Base-by-base conservation (phyloP, 164 flowering plant genomes). In the Magnolia officinalis region DNA sequence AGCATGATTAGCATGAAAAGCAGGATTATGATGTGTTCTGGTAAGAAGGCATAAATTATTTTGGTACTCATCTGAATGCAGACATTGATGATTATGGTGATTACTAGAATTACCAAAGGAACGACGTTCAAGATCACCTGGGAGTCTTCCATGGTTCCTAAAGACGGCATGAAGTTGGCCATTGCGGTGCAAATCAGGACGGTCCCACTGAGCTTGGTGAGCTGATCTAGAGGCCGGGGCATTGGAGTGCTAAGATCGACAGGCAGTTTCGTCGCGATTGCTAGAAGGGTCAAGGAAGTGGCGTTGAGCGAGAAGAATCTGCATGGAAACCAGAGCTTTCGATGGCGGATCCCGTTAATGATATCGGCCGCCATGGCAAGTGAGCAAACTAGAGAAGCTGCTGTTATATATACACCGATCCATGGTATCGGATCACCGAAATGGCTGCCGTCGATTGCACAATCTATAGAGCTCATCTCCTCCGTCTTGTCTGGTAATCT, bases 201-300 rank as follows among this genome's bases (percentile, higher is more conserved):
- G 10, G 77, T 68, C 45, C 77, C 45, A 20, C 72, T 75, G 77
- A 75, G 77, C 72, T 75, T 75, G 66, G 77, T 20, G 66, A 75
- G 67, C 72, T 75, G 77, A 8, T 75, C 72, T 16, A 31, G 52
- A 31, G 26, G 0, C 1, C 31, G 11, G 23, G 77, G 77, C 77
- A 91, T 88, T 31, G 90, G n/a, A 5, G 91, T 87, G 59, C 87
- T 91, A 4, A 91, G 88, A 80, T 91, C 95, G 49, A 87, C 84
- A 0, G 91, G 87, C 20, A 89, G 80, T 26, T 91, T 89, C 61
- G 81, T 74, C 8, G 88, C 88, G 1, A 88, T 87, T 18, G 82
- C 79, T 6, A 89, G 78, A 10, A 89, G 49, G 21, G 91, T 85
- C 24, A 91, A 78, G 50, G 92, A 75, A 31, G 90, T 82, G 68